Evolutionary conservation across 2,329 filamentous ascomycete species (phyloP).

Genomic region (Penicillium sp.): DNA sequence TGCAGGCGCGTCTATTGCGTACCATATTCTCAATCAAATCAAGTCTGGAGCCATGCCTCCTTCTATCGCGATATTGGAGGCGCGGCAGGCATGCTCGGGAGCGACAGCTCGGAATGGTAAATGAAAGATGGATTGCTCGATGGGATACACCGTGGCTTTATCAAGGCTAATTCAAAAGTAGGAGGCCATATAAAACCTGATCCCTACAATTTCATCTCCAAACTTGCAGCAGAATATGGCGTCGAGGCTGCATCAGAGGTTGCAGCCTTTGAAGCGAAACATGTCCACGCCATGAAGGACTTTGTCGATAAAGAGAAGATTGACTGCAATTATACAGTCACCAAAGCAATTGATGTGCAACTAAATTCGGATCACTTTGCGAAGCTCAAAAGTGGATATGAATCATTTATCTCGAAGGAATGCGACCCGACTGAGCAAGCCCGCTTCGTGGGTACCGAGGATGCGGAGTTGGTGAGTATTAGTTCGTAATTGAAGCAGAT

Average conservation of each 20-base stretch:
- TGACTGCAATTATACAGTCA: conserved; percentile 47
- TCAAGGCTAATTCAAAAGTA: conserved; percentile 1
- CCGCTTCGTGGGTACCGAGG: conserved; percentile 21
- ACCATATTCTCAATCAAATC: conserved; percentile 41
- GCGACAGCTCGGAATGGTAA: conserved; percentile 47
- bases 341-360: conserved; percentile 44
- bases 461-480: conserved; percentile 29
- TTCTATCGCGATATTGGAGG: conserved; percentile 45
- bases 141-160: too few species aligned
- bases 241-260: conserved; percentile 42
- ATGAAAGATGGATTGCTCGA: background rate
- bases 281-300: conserved; percentile 44
- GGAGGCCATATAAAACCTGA: conserved; percentile 45
- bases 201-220: conserved; percentile 41
- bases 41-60: conserved; percentile 17
- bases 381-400: conserved; percentile 33
- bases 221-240: conserved; percentile 35
- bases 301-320: conserved; percentile 45
- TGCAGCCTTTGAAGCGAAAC: conserved; percentile 43
- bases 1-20: conserved; percentile 45
- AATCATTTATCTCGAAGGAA: conserved; percentile 30
- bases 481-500: background rate
- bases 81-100: conserved; percentile 45
- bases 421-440: conserved; percentile 33
- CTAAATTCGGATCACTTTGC: conserved; percentile 33